phyloP scores from a whole-genome alignment of 257 asterid species.

The Fraxinus pennsylvanica region DNA sequence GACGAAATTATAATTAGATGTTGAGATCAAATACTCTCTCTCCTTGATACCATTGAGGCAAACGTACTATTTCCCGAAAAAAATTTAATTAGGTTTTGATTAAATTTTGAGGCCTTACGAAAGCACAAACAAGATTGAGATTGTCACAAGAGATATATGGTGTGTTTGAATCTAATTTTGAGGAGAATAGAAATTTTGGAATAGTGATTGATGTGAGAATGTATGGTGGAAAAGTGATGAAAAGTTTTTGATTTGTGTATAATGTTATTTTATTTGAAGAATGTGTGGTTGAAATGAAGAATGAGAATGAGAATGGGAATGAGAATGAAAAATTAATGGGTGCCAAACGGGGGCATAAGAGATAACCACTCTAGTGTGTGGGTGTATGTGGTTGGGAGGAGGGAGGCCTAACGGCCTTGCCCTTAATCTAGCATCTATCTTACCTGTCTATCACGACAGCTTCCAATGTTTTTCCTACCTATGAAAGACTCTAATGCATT shows the following conservation, averaged over 20 bases:
- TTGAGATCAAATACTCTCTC: background rate
- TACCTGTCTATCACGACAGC: background rate
- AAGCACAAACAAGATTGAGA: background rate
- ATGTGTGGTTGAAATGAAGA: no score
- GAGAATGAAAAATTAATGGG: no score
- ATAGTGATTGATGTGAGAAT: no score
- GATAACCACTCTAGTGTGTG: background rate
- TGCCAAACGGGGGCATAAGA: no score
- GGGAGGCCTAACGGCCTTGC: background rate
- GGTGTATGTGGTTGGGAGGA: background rate
- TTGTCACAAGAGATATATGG: background rate
- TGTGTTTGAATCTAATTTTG: no score
- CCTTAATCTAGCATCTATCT: background rate
- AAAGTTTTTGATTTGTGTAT: no score
- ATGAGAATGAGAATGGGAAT: no score
- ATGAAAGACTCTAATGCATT: background rate
- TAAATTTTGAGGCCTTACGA: background rate
- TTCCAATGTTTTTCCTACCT: background rate
- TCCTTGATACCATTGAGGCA: background rate
- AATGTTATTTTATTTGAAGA: no score
- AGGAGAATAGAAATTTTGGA: no score
- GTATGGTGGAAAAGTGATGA: no score
- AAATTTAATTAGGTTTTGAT: background rate
- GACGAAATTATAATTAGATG: background rate
- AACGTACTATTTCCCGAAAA: background rate